phyloP scores from a whole-genome alignment of 1,284 basidiomycete genomes.

The Acaromyces ingoldii region DNA sequence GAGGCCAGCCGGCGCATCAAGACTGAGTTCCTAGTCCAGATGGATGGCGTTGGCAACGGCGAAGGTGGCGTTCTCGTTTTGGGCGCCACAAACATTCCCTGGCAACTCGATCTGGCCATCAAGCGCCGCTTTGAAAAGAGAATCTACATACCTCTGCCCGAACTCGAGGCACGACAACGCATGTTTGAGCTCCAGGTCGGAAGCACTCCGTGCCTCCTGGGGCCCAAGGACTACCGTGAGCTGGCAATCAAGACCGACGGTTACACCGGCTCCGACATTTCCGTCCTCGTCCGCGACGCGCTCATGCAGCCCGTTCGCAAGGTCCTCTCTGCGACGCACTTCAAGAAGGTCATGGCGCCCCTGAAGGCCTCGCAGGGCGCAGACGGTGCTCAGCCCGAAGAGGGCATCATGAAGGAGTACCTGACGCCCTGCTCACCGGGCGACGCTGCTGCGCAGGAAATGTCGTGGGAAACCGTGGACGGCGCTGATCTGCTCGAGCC shows the following conservation, averaged over 20 bases:
- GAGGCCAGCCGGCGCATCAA: slow-evolving; percentile 95
- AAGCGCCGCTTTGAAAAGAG: slow-evolving; percentile 98
- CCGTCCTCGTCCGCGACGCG: slow-evolving; percentile 90
- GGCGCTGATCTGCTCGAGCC: slow-evolving; percentile 74
- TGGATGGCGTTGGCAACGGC: slow-evolving; percentile 98
- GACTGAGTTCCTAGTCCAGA: slow-evolving; percentile 92
- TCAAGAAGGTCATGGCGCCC: slow-evolving; percentile 61
- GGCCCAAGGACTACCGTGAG: slow-evolving; percentile 70
- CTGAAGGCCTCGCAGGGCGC: slow-evolving; percentile 24
- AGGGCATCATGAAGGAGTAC: slow-evolving; percentile 56
- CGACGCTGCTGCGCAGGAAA: slow-evolving; percentile 77
- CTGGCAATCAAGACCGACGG: slow-evolving; percentile 86
- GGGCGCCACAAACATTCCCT: slow-evolving; percentile 88
- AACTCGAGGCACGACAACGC: slow-evolving; percentile 79
- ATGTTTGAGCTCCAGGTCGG: slow-evolving; percentile 99
- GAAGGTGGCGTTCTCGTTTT: slow-evolving; percentile 89
- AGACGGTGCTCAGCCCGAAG: slow-evolving; percentile 49
- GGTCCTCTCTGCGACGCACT: slow-evolving; percentile 90
- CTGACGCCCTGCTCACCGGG: slow-evolving; percentile 91
- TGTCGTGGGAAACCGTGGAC: slow-evolving; percentile 85
- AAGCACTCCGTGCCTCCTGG: slow-evolving; percentile 78
- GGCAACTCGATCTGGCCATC: slow-evolving; percentile 89
- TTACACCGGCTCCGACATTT: slow-evolving; percentile 92
- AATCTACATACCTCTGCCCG: slow-evolving; percentile 95
- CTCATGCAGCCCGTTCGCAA: slow-evolving; percentile 98